Base-by-base conservation (phyloP, 495 filamentous ascomycete species). In the Margaritispora aquatica region DNA sequence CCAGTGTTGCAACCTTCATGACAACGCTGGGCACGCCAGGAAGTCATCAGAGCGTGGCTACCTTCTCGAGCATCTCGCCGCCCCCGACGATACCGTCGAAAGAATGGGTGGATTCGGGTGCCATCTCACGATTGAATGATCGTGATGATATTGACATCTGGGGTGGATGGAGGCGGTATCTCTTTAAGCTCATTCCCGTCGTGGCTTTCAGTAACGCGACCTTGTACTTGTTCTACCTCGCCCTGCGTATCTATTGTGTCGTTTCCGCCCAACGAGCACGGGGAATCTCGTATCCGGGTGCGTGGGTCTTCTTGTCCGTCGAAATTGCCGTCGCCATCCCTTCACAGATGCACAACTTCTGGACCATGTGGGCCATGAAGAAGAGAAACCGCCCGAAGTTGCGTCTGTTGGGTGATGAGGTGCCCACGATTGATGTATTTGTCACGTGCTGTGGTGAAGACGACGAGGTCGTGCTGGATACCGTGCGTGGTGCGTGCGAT, bases 381-480 rank as follows among this genome's bases (percentile, higher is more conserved):
- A 72, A 67, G 61, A 57, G 74, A 27, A 63, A 66, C 26, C 66
- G 75, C 5, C 66, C 75, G 9, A 69, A 69, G 59, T 56, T 76
- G 21, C 63, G 74, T 10, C 59, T 83, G 26, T 63, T 66, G 7
- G 77, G 76, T 1, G 55, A 74, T 17, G 66, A 75, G 27, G 71
- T 72, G 23, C 75, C 78, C 1, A 68, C 74, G 3, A 72, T 82
- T 38, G 80, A 83, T 54, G 72, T 79, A 9, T 71, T 81, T 20
- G 69, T 81, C 50, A 75, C 78, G 1, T 77, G 74, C 57, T 78
- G 75, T 55, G 71, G 74, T 23, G 80, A 82, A 54, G 75, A 76
- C 0, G 67, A 78, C n/a, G 78, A 77, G 19, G 64, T 83, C 2
- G 69, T 82, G 19, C 59, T 81, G 15, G 77, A 83, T 60, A 84